A percentile compares a stretch with the other conserved stretches of the same genome.
Evolutionary conservation across 768 basidiomycete genomes (phyloP).

Genomic region (Austroboletus festivus): DNA sequence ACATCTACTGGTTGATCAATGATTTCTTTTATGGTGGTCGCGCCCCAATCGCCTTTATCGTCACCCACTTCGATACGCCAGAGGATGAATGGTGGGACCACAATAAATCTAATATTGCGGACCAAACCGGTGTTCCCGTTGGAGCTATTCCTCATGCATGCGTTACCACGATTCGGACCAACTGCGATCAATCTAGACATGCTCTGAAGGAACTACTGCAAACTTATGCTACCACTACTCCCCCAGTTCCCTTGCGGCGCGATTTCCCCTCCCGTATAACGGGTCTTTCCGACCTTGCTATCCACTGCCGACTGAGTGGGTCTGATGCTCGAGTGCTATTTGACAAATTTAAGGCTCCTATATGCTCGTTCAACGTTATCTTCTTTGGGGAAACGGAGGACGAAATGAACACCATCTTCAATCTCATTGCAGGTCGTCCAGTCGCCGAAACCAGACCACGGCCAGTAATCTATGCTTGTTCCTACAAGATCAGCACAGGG

Average conservation of each 20-base stretch:
- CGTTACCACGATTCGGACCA: not conserved
- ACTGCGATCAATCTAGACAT: not conserved
- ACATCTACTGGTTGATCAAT: slow-evolving; percentile 33
- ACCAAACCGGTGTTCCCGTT: not conserved
- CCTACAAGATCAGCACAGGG: too few relatives aligned
- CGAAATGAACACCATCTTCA: too few relatives aligned
- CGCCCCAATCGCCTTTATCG: slow-evolving; percentile 34
- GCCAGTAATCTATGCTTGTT: too few relatives aligned
- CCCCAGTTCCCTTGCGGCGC: not conserved
- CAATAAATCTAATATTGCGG: slow-evolving; percentile 21
- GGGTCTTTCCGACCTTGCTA: too few relatives aligned
- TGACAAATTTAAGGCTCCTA: too few relatives aligned
- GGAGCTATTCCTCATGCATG: not conserved
- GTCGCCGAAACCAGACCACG: too few relatives aligned
- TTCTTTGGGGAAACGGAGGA: too few relatives aligned
- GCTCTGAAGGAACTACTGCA: not conserved
- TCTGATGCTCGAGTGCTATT: too few relatives aligned
- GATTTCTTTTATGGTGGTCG: slow-evolving; percentile 32
- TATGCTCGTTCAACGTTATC: too few relatives aligned
- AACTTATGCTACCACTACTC: not conserved
- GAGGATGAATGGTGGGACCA: slow-evolving; percentile 32
- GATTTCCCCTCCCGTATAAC: too few relatives aligned
- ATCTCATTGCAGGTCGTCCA: too few relatives aligned
- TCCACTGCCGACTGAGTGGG: too few relatives aligned
- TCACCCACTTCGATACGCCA: slow-evolving; percentile 30